Percentiles rank a stretch among this genome's conserved stretches.
Conservation (phyloP, 441 rosid genomes). For the Mallotus japonicus region DNA sequence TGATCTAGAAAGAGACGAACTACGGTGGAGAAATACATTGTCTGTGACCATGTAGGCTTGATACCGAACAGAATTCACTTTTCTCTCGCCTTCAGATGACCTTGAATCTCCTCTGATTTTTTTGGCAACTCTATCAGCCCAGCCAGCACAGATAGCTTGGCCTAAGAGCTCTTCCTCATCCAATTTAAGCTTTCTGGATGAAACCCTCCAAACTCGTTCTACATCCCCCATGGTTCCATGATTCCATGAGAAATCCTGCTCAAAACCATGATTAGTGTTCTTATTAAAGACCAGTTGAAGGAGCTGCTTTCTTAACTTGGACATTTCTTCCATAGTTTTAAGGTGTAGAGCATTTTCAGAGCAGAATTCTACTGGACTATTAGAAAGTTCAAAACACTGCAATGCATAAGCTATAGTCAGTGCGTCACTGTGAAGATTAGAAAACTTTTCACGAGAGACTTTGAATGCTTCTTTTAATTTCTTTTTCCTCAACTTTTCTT, state of each 20-base stretch:
- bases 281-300: constrained; percentile 66
- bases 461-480: constrained; percentile 52
- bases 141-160: constrained; percentile 86
- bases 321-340: constrained; percentile 92
- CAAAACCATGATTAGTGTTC: constrained; percentile 30
- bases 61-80: constrained; percentile 51
- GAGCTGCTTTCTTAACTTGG: constrained; percentile 80
- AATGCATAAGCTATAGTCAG: constrained; percentile 67
- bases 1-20: constrained; percentile 63
- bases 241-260: constrained; percentile 59
- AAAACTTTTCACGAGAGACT: constrained; percentile 54
- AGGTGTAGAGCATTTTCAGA: constrained; percentile 53
- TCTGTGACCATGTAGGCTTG: constrained; percentile 69
- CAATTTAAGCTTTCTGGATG: constrained; percentile 47
- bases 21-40: constrained; percentile 68
- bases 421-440: constrained; percentile 78
- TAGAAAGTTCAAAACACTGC: constrained; percentile 68
- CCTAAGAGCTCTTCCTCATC: constrained; percentile 75
- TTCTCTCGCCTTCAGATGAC: constrained; percentile 41
- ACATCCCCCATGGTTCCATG: constrained; percentile 63
- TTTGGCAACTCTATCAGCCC: constrained; percentile 95
- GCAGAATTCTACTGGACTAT: constrained; percentile 48
- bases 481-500: constrained; percentile 55
- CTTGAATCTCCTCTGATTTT: constrained; percentile 39
- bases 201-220: constrained; percentile 61